phyloP scores from a whole-genome alignment of 352 stramenopile species.

The Plasmopara halstedii region DNA sequence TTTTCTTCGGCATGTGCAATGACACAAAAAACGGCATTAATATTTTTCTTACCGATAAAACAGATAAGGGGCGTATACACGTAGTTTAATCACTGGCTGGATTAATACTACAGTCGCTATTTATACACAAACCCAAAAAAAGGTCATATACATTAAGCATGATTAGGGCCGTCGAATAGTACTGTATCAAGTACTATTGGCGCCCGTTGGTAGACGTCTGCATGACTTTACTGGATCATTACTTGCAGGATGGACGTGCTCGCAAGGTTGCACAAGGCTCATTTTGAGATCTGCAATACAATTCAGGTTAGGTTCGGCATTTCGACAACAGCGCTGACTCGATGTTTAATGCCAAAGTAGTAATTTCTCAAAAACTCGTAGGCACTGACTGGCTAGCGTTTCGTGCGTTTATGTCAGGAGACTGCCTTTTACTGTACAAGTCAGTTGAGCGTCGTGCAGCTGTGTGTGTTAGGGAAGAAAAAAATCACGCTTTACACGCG shows the following conservation, averaged over 20 bases:
- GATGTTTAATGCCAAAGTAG: not conserved
- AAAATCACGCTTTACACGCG: not conserved
- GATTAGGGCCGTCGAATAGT: no score
- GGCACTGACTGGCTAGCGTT: not conserved
- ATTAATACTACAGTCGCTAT: no score
- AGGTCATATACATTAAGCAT: no score
- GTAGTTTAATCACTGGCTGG: no score
- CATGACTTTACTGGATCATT: not conserved
- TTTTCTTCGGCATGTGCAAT: no score
- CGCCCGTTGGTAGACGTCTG: not conserved
- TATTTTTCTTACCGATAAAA: no score
- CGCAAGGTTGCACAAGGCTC: slow-evolving; percentile 2
- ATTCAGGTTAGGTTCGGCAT: not conserved
- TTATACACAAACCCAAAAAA: no score
- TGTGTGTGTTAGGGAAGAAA: not conserved
- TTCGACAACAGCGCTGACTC: slow-evolving; percentile 10
- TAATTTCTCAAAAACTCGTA: not conserved
- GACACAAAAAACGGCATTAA: no score
- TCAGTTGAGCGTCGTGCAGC: not conserved
- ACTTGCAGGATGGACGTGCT: slow-evolving; percentile 1
- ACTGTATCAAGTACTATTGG: not conserved
- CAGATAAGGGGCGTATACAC: no score
- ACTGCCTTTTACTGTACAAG: not conserved
- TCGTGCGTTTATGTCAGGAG: not conserved
- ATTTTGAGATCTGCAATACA: slow-evolving; percentile 4